These are phyloP conservation scores for Balansia obtecta DNA, from an alignment of 2,329 filamentous ascomycete species.

Conservation along the genomic window DNA sequence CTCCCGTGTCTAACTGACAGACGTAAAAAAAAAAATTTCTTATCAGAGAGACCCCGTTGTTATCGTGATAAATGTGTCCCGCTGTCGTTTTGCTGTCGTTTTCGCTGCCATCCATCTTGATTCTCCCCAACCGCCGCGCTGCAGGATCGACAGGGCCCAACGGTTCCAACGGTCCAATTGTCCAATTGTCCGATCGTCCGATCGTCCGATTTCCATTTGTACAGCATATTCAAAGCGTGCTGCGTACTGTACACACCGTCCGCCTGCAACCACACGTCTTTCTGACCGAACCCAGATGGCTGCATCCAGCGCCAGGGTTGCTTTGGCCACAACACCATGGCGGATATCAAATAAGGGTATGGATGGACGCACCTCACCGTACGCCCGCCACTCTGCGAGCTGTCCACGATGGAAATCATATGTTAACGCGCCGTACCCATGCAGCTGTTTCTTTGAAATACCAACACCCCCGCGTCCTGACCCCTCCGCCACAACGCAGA, in stretches of 20 bases:
- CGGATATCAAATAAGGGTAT: constrained; percentile 8
- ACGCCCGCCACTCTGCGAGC: background rate
- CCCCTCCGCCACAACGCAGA: background rate
- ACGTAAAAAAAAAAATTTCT: background rate
- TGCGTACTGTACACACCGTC: background rate
- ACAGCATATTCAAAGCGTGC: too few species aligned
- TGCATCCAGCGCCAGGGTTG: constrained; percentile 9
- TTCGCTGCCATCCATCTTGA: background rate
- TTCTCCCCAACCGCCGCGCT: too few species aligned
- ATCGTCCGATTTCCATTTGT: too few species aligned
- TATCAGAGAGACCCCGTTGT: background rate
- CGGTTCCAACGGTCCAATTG: too few species aligned
- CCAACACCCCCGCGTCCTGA: background rate
- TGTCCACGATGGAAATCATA: background rate
- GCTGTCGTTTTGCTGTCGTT: background rate
- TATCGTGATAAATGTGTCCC: background rate
- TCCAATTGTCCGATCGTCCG: too few species aligned
- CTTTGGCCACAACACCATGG: constrained; percentile 10
- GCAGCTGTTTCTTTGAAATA: background rate
- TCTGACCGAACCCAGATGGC: constrained; percentile 8
- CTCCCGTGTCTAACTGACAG: background rate
- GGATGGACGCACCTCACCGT: background rate
- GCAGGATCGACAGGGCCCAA: too few species aligned
- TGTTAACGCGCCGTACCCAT: background rate
- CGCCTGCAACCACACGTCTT: background rate